phyloP scores from a whole-genome alignment of 371 early-diverging fungal genomes.

The Chytridiales sp. region DNA sequence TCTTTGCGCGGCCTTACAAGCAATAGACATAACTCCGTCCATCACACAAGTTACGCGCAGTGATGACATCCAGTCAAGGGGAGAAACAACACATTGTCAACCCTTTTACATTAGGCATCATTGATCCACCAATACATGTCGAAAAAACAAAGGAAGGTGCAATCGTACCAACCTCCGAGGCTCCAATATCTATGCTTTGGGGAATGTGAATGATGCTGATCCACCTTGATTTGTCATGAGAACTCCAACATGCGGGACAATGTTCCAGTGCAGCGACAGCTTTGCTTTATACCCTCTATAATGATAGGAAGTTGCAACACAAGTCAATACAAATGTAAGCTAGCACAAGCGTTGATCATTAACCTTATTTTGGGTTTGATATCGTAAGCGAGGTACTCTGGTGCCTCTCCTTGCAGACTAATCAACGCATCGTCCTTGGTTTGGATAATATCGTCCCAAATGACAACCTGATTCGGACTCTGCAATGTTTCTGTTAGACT shows the following conservation, averaged over 20 bases:
- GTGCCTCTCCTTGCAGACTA: constrained; percentile 63
- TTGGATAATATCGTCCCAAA: constrained; percentile 91
- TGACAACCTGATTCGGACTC: constrained; percentile 72
- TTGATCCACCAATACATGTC: not conserved
- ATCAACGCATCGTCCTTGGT: constrained; percentile 67
- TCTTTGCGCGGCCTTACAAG: constrained; percentile 28
- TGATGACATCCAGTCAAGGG: not conserved
- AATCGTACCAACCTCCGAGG: constrained; percentile 4
- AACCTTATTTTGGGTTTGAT: constrained; percentile 41
- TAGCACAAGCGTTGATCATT: too few species aligned
- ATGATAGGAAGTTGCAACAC: not conserved
- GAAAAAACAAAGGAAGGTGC: not conserved
- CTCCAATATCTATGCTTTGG: constrained; percentile 13
- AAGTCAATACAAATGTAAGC: too few species aligned
- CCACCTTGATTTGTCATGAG: constrained; percentile 27
- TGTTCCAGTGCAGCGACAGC: constrained; percentile 81
- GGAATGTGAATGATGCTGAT: constrained; percentile 26
- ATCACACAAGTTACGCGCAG: constrained; percentile 13
- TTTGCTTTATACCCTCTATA: constrained; percentile 61
- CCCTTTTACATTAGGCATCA: constrained; percentile 22
- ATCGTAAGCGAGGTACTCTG: constrained; percentile 59
- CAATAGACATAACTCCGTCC: not conserved
- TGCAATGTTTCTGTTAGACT: constrained; percentile 37
- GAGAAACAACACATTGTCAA: constrained; percentile 1
- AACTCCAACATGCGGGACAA: constrained; percentile 83